Conservation (phyloP, 768 basidiomycete species). For the Tricholoma matsutake region DNA sequence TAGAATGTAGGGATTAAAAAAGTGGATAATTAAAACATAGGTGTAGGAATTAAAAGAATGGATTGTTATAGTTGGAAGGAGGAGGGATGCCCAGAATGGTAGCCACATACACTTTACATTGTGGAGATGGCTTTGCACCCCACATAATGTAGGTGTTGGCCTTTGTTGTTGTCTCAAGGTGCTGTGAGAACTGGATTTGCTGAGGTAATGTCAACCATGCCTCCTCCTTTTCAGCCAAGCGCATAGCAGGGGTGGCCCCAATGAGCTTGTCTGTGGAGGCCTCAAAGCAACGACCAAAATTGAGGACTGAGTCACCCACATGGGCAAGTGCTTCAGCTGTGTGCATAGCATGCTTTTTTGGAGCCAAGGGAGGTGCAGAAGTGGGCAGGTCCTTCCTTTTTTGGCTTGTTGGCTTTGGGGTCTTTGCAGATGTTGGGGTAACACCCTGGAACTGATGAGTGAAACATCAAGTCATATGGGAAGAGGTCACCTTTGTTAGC, state of each 20-base stretch:
- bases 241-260: background rate
- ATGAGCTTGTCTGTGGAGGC: background rate
- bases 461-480: background rate
- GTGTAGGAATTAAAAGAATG: background rate
- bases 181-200: background rate
- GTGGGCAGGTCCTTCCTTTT: background rate
- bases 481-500: background rate
- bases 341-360: background rate
- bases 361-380: background rate
- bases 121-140: background rate
- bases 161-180: background rate
- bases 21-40: too few relatives aligned
- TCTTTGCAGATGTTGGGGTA: background rate
- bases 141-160: background rate
- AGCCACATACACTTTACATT: background rate
- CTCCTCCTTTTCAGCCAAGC: background rate
- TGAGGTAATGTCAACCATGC: background rate
- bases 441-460: background rate
- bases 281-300: background rate
- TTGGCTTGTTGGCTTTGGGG: background rate
- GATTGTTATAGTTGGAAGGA: background rate
- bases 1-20: too few relatives aligned
- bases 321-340: background rate
- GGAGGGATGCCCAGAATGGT: background rate
- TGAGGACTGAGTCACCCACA: background rate